These are phyloP conservation scores for Dichotomocladium elegans DNA, from an alignment of 371 early-diverging fungal genomes.

Conservation along the genomic window DNA sequence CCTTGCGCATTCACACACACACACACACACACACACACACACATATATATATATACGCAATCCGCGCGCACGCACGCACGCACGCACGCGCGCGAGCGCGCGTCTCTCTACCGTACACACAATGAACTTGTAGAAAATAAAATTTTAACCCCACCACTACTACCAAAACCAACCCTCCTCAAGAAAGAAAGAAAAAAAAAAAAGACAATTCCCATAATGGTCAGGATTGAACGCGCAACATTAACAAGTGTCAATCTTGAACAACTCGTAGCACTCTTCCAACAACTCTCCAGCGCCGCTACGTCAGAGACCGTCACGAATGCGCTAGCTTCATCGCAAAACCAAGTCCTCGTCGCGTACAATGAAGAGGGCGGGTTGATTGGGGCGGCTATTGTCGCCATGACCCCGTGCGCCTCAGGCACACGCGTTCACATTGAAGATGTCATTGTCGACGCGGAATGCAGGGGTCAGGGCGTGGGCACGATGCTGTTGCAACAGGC, in stretches of 20 bases:
- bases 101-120: too few relatives aligned
- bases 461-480: slow-evolving; percentile 34
- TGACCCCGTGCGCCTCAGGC: slow-evolving; percentile 32
- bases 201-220: background rate
- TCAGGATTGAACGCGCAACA: slow-evolving; percentile 1
- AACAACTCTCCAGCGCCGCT: slow-evolving; percentile 20
- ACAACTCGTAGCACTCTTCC: slow-evolving; percentile 6
- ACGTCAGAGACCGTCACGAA: slow-evolving; percentile 2
- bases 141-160: too few relatives aligned
- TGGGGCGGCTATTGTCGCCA: slow-evolving; percentile 28
- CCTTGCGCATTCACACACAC: too few relatives aligned
- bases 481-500: slow-evolving; percentile 19
- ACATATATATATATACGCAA: too few relatives aligned
- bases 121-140: too few relatives aligned
- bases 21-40: too few relatives aligned
- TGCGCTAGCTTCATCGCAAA: slow-evolving; percentile 22
- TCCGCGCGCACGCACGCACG: too few relatives aligned
- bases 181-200: too few relatives aligned
- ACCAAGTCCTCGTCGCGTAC: slow-evolving; percentile 17
- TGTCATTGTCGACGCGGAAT: slow-evolving; percentile 27
- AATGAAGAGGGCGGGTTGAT: slow-evolving; percentile 7
- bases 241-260: background rate
- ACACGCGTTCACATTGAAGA: slow-evolving; percentile 45
- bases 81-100: too few relatives aligned
- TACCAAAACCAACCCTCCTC: too few relatives aligned